Evolutionary conservation across 495 filamentous ascomycete species (phyloP).

Genomic region (Annulohypoxylon moriforme): DNA sequence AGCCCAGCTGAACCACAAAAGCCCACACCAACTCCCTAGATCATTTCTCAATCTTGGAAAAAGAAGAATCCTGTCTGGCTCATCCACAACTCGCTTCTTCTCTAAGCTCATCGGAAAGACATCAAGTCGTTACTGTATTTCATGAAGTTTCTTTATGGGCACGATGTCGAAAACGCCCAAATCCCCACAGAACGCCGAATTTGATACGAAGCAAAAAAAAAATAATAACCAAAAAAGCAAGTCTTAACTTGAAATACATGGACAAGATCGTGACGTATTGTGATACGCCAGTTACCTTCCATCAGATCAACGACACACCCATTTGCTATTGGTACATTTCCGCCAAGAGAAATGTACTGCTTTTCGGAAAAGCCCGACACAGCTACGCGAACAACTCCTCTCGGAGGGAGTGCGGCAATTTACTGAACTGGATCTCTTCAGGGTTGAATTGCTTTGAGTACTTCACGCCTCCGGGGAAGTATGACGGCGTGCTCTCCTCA

Average conservation of each 20-base stretch:
- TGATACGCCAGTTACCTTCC: slow-evolving; percentile 3
- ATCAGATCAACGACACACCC: slow-evolving; percentile 10
- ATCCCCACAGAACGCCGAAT: slow-evolving; percentile 40
- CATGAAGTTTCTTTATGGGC: slow-evolving; percentile 41
- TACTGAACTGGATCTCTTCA: slow-evolving; percentile 27
- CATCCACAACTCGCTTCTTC: slow-evolving; percentile 28
- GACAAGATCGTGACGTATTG: slow-evolving; percentile 17
- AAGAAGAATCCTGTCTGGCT: background rate
- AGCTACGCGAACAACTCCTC: slow-evolving; percentile 24
- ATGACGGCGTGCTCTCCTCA: slow-evolving; percentile 29
- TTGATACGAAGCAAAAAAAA: slow-evolving; percentile 5
- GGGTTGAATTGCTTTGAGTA: slow-evolving; percentile 28
- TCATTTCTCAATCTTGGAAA: background rate
- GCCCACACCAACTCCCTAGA: slow-evolving; percentile 2
- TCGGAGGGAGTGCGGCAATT: slow-evolving; percentile 24
- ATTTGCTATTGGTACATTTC: background rate
- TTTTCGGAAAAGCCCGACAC: background rate
- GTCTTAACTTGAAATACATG: slow-evolving; percentile 18
- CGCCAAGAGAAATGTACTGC: background rate
- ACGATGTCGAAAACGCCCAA: slow-evolving; percentile 27
- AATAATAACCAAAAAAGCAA: slow-evolving; percentile 18
- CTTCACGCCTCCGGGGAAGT: slow-evolving; percentile 34
- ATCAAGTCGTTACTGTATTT: slow-evolving; percentile 52
- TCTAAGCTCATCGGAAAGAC: slow-evolving; percentile 26
- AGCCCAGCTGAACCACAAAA: slow-evolving; percentile 31